Evolutionary conservation across 106 monocot genomes (phyloP).

Genomic region (Xerophyta viscosa): DNA sequence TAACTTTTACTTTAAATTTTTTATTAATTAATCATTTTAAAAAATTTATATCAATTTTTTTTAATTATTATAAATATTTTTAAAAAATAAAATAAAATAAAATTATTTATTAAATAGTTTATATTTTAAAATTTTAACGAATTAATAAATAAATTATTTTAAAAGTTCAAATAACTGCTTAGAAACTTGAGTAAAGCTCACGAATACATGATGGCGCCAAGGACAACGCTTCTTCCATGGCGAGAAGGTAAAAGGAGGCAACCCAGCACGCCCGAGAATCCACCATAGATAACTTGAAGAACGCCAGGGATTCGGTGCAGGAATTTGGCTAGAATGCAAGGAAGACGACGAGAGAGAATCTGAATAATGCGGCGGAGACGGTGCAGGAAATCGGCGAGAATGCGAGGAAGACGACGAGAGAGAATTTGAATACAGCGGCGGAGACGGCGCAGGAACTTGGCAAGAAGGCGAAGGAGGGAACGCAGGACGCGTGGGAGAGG

Average conservation of each 20-base stretch:
- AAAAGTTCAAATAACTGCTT: no score
- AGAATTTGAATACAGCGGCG: conserved; percentile 1
- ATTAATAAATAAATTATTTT: neutral
- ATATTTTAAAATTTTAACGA: neutral
- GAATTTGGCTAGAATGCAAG: neutral
- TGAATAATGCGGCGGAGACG: no score
- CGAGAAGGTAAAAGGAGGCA: no score
- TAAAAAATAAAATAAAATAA: neutral
- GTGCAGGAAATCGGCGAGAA: neutral
- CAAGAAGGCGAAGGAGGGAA: conserved; percentile 23
- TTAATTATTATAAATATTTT: neutral
- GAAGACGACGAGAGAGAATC: conserved; percentile 6
- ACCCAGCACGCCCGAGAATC: no score
- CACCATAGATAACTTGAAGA: no score
- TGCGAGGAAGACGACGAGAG: conserved; percentile 2
- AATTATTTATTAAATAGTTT: neutral
- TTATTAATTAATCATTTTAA: neutral
- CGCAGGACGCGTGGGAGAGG: conserved; percentile 16
- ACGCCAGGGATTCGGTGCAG: no score
- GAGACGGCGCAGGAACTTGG: conserved; percentile 11
- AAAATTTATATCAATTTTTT: neutral
- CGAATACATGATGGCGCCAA: no score
- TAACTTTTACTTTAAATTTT: neutral
- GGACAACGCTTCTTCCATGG: no score
- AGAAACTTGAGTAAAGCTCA: no score